A percentile compares a stretch with the other conserved stretches of the same genome.
These are phyloP conservation scores for Pichia sp. DNA, from an alignment of 1,139 yeast species.

Conservation along the genomic window DNA sequence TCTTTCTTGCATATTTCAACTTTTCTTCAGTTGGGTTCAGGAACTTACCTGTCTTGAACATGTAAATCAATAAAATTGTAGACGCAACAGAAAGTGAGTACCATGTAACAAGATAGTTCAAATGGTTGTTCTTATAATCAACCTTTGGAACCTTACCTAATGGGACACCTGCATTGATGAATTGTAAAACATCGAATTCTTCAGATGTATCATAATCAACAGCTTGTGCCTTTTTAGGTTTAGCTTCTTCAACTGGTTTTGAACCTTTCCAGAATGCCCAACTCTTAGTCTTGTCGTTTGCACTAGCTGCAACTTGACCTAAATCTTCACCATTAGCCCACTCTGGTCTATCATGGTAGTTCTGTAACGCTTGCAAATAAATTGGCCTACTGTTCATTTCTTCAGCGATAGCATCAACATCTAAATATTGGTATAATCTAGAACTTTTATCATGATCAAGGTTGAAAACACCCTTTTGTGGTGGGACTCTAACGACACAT, in stretches of 20 bases:
- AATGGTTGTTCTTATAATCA: constrained; percentile 82
- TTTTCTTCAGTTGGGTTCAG: constrained; percentile 43
- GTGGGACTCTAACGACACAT: constrained; percentile 74
- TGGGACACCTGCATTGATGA: constrained; percentile 83
- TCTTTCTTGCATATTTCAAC: constrained; percentile 43
- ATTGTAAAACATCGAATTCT: constrained; percentile 44
- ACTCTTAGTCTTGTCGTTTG: constrained; percentile 1
- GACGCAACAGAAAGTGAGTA: constrained; percentile 80
- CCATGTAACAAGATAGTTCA: constrained; percentile 95
- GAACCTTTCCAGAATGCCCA: constrained; percentile 19
- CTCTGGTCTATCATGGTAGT: constrained; percentile 59
- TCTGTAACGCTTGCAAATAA: constrained; percentile 73
- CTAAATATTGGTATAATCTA: constrained; percentile 51
- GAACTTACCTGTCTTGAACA: constrained; percentile 50
- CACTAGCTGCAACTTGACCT: constrained; percentile 23
- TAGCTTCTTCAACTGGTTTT: neutral
- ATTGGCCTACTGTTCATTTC: constrained; percentile 68
- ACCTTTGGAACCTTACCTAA: constrained; percentile 79
- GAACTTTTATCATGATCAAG: constrained; percentile 70
- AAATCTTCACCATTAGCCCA: constrained; percentile 34
- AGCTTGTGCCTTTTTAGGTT: too few relatives aligned
- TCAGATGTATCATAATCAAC: constrained; percentile 25
- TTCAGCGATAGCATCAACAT: constrained; percentile 77
- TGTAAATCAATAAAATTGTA: constrained; percentile 57
- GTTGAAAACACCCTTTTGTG: constrained; percentile 67